Evolutionary conservation across 139 green algal species (phyloP).

Genomic region (Limnomonas spitsbergensis): DNA sequence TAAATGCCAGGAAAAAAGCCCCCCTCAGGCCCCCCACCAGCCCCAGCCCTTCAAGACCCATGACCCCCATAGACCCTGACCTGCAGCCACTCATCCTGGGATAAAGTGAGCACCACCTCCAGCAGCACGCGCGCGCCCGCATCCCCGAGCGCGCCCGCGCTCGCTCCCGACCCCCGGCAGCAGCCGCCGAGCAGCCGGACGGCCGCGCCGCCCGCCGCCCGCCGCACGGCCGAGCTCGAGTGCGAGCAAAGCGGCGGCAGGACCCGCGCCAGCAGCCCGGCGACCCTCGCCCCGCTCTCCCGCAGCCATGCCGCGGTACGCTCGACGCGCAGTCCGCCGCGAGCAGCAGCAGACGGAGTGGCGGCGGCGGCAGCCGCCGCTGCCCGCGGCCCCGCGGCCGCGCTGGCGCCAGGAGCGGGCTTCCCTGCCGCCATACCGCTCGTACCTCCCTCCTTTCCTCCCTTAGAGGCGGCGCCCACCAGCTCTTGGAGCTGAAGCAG

Average conservation of each 20-base stretch:
- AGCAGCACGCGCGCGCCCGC: conserved; percentile 18
- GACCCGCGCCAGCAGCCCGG: conserved; percentile 37
- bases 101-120: conserved; percentile 16
- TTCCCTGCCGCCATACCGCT: no score
- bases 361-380: neutral
- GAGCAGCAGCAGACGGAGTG: no score
- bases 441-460: no score
- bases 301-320: conserved; percentile 44
- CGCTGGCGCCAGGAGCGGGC: no score
- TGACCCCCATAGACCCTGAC: no score
- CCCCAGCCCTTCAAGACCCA: no score
- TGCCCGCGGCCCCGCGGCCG: conserved; percentile 8
- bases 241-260: conserved; percentile 60
- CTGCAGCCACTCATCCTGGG: conserved; percentile 62
- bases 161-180: neutral
- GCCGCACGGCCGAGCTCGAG: conserved; percentile 47
- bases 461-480: no score
- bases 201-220: conserved; percentile 36
- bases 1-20: no score
- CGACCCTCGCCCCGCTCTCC: conserved; percentile 32
- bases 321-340: conserved; percentile 29
- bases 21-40: no score
- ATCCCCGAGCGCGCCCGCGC: conserved; percentile 24
- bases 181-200: conserved; percentile 44
- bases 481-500: conserved; percentile 15